Evolutionary conservation across 352 stramenopile species (phyloP).

Genomic region (Globisporangium cystogenes): DNA sequence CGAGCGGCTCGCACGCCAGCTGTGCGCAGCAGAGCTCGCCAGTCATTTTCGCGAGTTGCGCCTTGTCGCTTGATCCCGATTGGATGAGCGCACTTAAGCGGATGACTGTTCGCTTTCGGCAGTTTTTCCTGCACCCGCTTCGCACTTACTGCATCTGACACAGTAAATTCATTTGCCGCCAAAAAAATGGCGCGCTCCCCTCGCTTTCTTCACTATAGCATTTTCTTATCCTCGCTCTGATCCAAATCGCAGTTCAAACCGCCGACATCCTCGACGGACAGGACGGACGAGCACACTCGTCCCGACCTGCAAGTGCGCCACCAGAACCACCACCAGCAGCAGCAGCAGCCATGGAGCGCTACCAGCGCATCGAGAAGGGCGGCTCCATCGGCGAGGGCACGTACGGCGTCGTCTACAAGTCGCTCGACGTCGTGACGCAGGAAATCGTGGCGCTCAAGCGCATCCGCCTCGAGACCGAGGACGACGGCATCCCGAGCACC

Average conservation of each 20-base stretch:
- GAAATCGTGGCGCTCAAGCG: slow-evolving; percentile 94
- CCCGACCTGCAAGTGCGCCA: too few relatives aligned
- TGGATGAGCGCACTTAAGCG: background rate
- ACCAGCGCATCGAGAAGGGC: slow-evolving; percentile 93
- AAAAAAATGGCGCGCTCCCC: background rate
- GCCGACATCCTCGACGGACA: background rate
- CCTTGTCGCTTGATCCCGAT: background rate
- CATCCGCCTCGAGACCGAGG: slow-evolving; percentile 98
- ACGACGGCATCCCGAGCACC: slow-evolving; percentile 98
- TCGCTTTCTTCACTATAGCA: background rate
- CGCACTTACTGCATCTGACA: background rate
- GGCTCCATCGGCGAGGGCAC: slow-evolving; percentile 93
- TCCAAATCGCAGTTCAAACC: background rate
- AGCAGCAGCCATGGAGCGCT: slow-evolving; percentile 85
- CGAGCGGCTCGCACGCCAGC: background rate
- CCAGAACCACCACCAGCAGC: too few relatives aligned
- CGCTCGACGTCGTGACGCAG: slow-evolving; percentile 87
- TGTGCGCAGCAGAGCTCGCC: slow-evolving; percentile 2
- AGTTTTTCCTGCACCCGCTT: background rate
- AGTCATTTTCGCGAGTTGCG: slow-evolving; percentile 9
- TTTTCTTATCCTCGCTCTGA: background rate
- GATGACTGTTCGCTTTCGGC: too few relatives aligned
- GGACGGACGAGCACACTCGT: too few relatives aligned
- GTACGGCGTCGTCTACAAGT: slow-evolving; percentile 98
- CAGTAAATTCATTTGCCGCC: background rate